A percentile compares a stretch with the other conserved stretches of the same genome.
Conservation (phyloP, 305 asterid genomes). For the Solanum hybrid region DNA sequence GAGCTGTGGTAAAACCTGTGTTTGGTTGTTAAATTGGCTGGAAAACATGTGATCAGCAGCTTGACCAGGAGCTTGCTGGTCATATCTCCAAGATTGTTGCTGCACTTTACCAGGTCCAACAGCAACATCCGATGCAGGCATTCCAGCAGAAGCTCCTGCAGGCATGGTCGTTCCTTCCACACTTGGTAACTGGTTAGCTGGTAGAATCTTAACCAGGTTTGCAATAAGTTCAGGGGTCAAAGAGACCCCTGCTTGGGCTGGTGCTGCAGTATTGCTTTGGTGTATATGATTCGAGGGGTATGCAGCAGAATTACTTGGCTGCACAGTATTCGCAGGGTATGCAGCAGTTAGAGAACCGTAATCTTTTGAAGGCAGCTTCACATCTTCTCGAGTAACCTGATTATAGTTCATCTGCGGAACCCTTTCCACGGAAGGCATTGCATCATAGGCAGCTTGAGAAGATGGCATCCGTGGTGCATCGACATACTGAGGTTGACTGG, state of each 20-base stretch:
- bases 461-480: conserved; percentile 29
- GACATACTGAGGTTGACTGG: conserved; percentile 35
- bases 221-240: conserved; percentile 94
- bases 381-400: conserved; percentile 34
- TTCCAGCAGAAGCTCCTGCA: conserved; percentile 25
- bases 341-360: conserved; percentile 28
- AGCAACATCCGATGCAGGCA: conserved; percentile 29
- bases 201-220: conserved; percentile 57
- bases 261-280: conserved; percentile 30
- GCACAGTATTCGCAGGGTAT: conserved; percentile 35
- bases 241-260: conserved; percentile 47
- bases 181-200: conserved; percentile 39
- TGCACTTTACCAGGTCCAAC: conserved; percentile 33
- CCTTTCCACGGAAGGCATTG: conserved; percentile 36
- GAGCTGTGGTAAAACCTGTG: conserved; percentile 34
- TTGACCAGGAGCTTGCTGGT: conserved; percentile 31
- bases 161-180: conserved; percentile 28
- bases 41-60: conserved; percentile 27
- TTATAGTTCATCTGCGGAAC: conserved; percentile 24
- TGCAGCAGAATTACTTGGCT: conserved; percentile 22
- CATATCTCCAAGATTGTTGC: conserved; percentile 44
- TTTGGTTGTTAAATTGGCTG: conserved; percentile 39
- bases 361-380: conserved; percentile 31
- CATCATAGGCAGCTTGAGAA: conserved; percentile 33
- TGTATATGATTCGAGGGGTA: conserved; percentile 39